Conservation (phyloP, 768 basidiomycete genomes). For the Lactarius pseudohatsudake region DNA sequence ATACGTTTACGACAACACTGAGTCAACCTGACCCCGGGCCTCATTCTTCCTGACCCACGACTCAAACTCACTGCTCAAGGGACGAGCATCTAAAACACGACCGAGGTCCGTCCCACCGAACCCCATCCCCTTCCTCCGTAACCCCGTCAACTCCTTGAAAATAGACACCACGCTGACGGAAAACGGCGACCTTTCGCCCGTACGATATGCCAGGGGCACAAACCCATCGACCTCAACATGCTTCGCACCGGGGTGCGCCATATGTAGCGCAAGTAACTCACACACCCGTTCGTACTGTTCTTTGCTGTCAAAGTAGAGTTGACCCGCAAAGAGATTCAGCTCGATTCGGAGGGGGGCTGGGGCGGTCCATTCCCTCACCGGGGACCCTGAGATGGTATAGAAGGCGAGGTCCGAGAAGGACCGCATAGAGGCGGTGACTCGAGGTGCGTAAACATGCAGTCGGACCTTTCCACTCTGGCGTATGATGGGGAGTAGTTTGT, state of each 20-base stretch:
- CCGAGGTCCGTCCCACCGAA: background rate
- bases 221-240: background rate
- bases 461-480: conserved; percentile 14
- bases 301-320: conserved; percentile 1
- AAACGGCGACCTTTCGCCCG: background rate
- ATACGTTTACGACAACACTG: background rate
- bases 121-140: background rate
- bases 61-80: background rate
- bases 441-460: conserved; percentile 20
- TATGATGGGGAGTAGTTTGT: conserved; percentile 18
- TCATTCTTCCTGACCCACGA: background rate
- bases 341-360: background rate
- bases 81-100: background rate
- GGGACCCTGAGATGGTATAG: conserved; percentile 1
- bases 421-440: conserved; percentile 15
- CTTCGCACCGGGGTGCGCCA: background rate
- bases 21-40: background rate
- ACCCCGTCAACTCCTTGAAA: background rate
- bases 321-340: conserved; percentile 7
- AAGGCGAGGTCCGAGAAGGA: conserved; percentile 18
- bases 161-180: background rate
- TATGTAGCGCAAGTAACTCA: background rate
- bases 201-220: background rate
- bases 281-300: conserved; percentile 7
- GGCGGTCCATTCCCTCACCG: background rate